Evolutionary conservation across 2,329 filamentous ascomycete genomes (phyloP).

Genomic region (Pyricularia sp.): DNA sequence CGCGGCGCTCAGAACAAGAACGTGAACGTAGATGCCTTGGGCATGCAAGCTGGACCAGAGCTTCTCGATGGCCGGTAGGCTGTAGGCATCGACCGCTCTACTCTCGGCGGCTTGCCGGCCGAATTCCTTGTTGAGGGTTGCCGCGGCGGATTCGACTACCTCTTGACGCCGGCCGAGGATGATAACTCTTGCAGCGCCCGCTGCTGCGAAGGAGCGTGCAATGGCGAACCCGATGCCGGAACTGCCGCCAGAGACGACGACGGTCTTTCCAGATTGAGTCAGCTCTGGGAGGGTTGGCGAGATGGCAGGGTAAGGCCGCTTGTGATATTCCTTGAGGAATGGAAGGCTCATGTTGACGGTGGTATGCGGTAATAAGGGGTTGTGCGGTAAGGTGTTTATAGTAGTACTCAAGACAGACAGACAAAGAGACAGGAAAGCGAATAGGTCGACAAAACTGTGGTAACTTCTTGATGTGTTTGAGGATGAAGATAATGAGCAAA

Average conservation of each 20-base stretch:
- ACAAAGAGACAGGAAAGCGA: background rate
- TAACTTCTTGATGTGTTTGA: background rate
- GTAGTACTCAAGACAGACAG: too few species aligned
- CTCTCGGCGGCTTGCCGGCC: background rate
- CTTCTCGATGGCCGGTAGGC: background rate
- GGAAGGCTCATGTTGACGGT: background rate
- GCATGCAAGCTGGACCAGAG: slow-evolving; percentile 6
- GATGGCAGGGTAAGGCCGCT: slow-evolving; percentile 6
- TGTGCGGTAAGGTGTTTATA: background rate
- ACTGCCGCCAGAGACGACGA: slow-evolving; percentile 10
- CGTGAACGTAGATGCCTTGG: slow-evolving; percentile 2
- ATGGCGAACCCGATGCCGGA: slow-evolving; percentile 10
- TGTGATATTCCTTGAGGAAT: background rate
- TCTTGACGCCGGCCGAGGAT: slow-evolving; percentile 8
- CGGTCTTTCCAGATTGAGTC: slow-evolving; percentile 18
- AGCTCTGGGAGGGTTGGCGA: slow-evolving; percentile 10
- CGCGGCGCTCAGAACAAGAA: slow-evolving; percentile 11
- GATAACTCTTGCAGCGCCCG: slow-evolving; percentile 7
- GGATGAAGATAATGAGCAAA: background rate
- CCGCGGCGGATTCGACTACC: slow-evolving; percentile 4
- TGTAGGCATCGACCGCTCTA: too few species aligned
- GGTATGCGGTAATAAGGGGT: background rate
- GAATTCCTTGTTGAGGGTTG: slow-evolving; percentile 2
- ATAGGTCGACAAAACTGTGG: background rate
- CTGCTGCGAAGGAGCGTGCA: slow-evolving; percentile 6